Evolutionary conservation across 2,329 filamentous ascomycete species (phyloP), one percentile per base, ranked within the genome.

Genomic region (Xylariaceae sp.): DNA sequence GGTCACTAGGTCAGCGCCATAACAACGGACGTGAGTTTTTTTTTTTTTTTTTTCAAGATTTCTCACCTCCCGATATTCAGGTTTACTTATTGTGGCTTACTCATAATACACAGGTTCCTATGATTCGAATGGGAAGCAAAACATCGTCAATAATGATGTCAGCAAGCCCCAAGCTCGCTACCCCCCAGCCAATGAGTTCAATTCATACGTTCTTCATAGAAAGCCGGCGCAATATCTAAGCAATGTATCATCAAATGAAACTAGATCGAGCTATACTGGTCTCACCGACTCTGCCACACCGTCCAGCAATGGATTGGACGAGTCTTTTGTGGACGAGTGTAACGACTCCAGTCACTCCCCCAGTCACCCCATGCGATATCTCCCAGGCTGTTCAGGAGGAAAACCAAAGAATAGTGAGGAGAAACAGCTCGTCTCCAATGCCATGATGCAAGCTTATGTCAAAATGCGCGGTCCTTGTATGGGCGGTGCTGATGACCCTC

Each of bases 391-490:
- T 16, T 63, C 64, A 10, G 48, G 48, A 10, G 61, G 54, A 26
- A 52, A 61, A 14, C 43, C 47, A 9, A 49, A 54, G 16, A 29
- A 37, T 12, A n/a, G 23, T 10, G 46, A 44, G 1, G 37, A 59
- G 14, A 52, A 56, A 23, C 63, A 65, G 29, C 21, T 62, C 7
- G 41, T 70, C 41, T 65, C 65, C 10, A 63, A 67, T 48, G 50
- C 61, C 2, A 66, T 68, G 64, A 65, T 70, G 56, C 48, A 60
- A 29, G 65, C 64, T 10, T 70, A 70, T 20, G 37, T 64, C 2
- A 47, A 56, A 12, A 69, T 70, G 68, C 67, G 68, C 4, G 68
- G 68, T 2, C 67, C 64, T 7, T 50, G 18, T 6, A 48, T 62
- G 16, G 59, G 52, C 10, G 56, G 40, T 1, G 16, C 47, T 12